Evolutionary conservation across 116 monocot genomes (phyloP).

Genomic region (Posidonia oceanica): DNA sequence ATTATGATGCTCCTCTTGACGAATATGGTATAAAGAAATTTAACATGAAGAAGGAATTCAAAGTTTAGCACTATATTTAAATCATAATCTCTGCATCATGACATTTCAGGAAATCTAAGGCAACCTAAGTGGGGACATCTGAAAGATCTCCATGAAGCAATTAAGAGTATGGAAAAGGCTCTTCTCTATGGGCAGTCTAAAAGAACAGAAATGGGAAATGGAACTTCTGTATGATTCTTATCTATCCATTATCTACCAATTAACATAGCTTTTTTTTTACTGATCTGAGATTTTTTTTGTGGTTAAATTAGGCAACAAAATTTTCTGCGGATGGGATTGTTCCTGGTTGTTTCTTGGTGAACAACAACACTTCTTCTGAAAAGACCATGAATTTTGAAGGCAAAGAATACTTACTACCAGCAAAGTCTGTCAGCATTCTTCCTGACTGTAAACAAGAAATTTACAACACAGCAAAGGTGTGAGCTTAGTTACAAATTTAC

Average conservation of each 20-base stretch:
- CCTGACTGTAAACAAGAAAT: slow-evolving; percentile 47
- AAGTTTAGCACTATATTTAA: not conserved
- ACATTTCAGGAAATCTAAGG: slow-evolving; percentile 39
- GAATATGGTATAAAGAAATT: slow-evolving; percentile 39
- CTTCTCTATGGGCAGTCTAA: slow-evolving; percentile 24
- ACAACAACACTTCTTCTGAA: slow-evolving; percentile 25
- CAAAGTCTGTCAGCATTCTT: slow-evolving; percentile 49
- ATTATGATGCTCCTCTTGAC: slow-evolving; percentile 77
- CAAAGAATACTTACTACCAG: slow-evolving; percentile 24
- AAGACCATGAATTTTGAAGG: slow-evolving; percentile 25
- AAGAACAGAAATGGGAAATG: slow-evolving; percentile 10
- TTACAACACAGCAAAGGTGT: slow-evolving; percentile 67
- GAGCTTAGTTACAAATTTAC: not conserved
- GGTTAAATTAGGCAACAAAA: slow-evolving; percentile 22
- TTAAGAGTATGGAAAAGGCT: slow-evolving; percentile 41
- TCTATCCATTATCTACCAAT: not conserved
- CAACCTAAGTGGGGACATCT: slow-evolving; percentile 69
- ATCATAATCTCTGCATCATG: not conserved
- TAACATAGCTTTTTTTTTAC: not conserved
- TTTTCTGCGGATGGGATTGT: slow-evolving; percentile 13
- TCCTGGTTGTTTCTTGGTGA: slow-evolving; percentile 36
- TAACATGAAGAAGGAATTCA: not conserved
- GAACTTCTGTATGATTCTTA: slow-evolving; percentile 7
- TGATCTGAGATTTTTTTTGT: not conserved
- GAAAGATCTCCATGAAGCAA: slow-evolving; percentile 40